phyloP scores from a whole-genome alignment of 495 filamentous ascomycete species.

The Hypoxylon perforatum region DNA sequence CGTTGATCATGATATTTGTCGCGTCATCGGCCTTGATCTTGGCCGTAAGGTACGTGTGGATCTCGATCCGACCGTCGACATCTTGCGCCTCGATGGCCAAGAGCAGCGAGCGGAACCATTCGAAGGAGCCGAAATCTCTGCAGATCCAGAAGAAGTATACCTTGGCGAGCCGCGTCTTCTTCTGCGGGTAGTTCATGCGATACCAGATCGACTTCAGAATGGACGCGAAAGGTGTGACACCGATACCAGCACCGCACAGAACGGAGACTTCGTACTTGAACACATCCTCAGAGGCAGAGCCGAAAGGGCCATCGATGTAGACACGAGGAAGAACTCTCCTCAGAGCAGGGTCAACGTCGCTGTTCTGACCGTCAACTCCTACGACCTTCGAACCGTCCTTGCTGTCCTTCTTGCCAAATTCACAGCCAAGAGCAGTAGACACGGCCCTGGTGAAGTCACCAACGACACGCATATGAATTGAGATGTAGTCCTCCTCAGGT shows the following conservation, averaged over 20 bases:
- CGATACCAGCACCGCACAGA: conserved; percentile 76
- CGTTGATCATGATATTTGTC: conserved; percentile 87
- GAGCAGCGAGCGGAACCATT: conserved; percentile 84
- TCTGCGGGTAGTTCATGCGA: conserved; percentile 82
- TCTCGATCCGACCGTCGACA: conserved; percentile 81
- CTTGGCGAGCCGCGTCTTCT: conserved; percentile 77
- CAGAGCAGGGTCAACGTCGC: conserved; percentile 73
- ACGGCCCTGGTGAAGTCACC: conserved; percentile 75
- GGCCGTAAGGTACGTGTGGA: conserved; percentile 55
- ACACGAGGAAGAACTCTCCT: conserved; percentile 76
- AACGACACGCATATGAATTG: conserved; percentile 78
- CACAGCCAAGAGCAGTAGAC: conserved; percentile 74
- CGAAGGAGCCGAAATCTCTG: conserved; percentile 80
- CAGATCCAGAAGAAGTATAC: conserved; percentile 91
- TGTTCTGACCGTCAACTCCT: conserved; percentile 68
- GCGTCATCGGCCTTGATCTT: conserved; percentile 84
- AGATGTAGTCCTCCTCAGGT: conserved; percentile 84
- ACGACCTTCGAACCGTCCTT: conserved; percentile 68
- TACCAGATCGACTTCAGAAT: conserved; percentile 90
- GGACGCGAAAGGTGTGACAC: conserved; percentile 79
- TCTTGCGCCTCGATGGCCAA: conserved; percentile 86
- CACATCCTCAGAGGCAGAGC: conserved; percentile 79
- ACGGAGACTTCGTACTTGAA: conserved; percentile 81
- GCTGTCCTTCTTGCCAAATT: conserved; percentile 67
- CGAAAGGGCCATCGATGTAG: conserved; percentile 82